phyloP scores from a whole-genome alignment of 140 eudicot genomes.

The Flaveria floridana region DNA sequence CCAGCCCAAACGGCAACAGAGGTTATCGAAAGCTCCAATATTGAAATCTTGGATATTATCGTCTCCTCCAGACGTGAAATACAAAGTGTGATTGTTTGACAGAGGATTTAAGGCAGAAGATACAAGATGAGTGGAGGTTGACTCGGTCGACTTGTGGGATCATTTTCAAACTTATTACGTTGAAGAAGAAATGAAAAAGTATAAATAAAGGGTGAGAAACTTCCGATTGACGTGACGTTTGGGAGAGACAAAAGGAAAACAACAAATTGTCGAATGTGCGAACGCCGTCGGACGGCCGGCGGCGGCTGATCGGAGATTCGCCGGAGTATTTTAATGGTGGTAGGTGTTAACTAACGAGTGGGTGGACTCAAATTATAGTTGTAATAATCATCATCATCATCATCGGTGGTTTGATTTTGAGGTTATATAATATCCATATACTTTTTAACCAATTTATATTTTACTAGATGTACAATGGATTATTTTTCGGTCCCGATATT shows the following conservation, averaged over 20 bases:
- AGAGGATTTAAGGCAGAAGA: constrained; percentile 5
- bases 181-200: constrained; percentile 31
- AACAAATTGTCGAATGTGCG: constrained; percentile 10
- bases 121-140: constrained; percentile 38
- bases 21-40: not conserved
- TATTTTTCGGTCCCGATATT: too few relatives aligned
- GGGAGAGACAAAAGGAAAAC: constrained; percentile 28
- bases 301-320: constrained; percentile 15
- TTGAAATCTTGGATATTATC: constrained; percentile 16
- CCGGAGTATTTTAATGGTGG: constrained; percentile 30
- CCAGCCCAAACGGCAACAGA: not conserved
- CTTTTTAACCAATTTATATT: not conserved
- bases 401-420: not conserved
- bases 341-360: constrained; percentile 20
- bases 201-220: constrained; percentile 31
- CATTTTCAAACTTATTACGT: constrained; percentile 36
- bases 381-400: not conserved
- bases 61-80: constrained; percentile 33
- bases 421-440: not conserved
- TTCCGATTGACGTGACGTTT: constrained; percentile 32
- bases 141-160: constrained; percentile 37
- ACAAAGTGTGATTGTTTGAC: constrained; percentile 33
- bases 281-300: constrained; percentile 20
- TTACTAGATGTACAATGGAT: too few relatives aligned
- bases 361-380: constrained; percentile 25